Evolutionary conservation across 495 filamentous ascomycete species (phyloP).

Genomic region (Daldinia vernicosa): DNA sequence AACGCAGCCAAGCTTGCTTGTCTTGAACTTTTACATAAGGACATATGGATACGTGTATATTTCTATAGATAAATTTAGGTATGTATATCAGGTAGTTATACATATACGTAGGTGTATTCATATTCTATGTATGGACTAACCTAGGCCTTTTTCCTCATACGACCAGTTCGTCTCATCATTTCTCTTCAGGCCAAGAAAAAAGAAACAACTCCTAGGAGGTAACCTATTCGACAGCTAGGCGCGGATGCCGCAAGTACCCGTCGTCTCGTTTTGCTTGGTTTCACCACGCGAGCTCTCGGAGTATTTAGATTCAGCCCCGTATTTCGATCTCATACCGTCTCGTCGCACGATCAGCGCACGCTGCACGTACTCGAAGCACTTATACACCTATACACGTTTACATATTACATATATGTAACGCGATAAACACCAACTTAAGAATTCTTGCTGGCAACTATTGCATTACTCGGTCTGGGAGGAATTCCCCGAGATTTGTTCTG

Average conservation of each 20-base stretch:
- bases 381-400: not conserved
- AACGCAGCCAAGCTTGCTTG: not conserved
- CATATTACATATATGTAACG: not conserved
- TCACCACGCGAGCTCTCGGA: slow-evolving; percentile 34
- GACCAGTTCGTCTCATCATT: slow-evolving; percentile 2
- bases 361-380: not conserved
- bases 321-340: slow-evolving; percentile 5
- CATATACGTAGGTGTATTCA: not conserved
- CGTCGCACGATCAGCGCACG: slow-evolving; percentile 8
- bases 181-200: not conserved
- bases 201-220: not conserved
- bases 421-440: not conserved
- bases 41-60: not conserved
- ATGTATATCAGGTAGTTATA: too few species aligned
- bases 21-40: not conserved
- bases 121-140: not conserved
- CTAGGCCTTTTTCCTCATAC: not conserved
- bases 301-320: slow-evolving; percentile 18
- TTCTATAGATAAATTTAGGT: slow-evolving; percentile 1
- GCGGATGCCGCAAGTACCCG: slow-evolving; percentile 16
- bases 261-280: slow-evolving; percentile 26
- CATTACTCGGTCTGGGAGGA: not conserved
- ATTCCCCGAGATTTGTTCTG: slow-evolving; percentile 3
- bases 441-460: not conserved
- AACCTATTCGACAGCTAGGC: not conserved